Base-by-base conservation (phyloP, 257 asterid genomes). In the Thymus mandschuricus region DNA sequence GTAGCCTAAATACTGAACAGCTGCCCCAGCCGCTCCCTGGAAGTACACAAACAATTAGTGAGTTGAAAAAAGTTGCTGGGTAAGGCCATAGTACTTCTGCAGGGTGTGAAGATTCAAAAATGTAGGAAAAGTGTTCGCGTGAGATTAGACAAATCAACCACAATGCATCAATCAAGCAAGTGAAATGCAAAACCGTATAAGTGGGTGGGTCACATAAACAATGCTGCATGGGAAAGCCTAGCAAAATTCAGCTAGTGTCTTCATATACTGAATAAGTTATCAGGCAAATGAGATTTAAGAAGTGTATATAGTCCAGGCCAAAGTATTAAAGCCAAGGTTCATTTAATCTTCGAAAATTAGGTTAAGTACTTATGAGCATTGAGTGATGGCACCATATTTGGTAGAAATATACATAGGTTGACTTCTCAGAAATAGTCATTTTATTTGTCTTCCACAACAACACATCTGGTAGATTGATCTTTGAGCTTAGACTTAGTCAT, bases 21-120 rank as follows among this genome's bases (percentile, higher is more conserved):
- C 96, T 84, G 78, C 86, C 78, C 96, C 96, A 68, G 98, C 99
- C 49, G 89, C 91, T 60, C 89, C 97, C 99, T 95, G 96, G 62
- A 82, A 86, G 78, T 8, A 81, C 72, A 83, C 29, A 75, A 75
- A 76, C 70, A 68, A 67, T 54, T 58, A 75, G 80, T 66, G 54
- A 75, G 68, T 33, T 43, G 34, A 7, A 41, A 45, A 58, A 44
- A 60, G 43, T 71, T 64, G 56, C 21, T 29, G 28, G 54, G 43
- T 49, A 74, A 72, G 72, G 68, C 41, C 50, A 15, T 38, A 70
- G 29, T 59, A 75, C 62, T 82, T 73, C 35, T 60, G 61, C 63
- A 77, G 33, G 28, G 65, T 64, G 29, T 65, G 57, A 71, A 58
- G 59, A 76, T 71, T 67, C 70, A 1, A 49, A 76, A 58, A 35